Percentiles rank a stretch among this genome's conserved stretches.
phyloP scores from a whole-genome alignment of 169 alveolate genomes.

The Eimeria sp. region DNA sequence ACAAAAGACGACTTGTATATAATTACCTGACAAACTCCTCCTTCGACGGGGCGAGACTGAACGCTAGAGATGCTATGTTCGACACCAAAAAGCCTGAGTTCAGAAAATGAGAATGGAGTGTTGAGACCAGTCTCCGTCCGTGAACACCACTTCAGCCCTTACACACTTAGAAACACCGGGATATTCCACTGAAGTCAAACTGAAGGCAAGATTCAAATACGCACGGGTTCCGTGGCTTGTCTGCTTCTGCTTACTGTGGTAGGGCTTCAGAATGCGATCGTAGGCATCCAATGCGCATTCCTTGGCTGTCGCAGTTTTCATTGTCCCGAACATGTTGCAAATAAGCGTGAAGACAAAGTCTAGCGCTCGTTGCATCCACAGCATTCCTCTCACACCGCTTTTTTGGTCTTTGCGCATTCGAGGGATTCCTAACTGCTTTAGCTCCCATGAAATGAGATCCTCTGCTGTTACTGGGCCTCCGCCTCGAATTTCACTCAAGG shows the following conservation, averaged over 20 bases:
- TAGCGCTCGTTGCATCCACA: conserved; percentile 85
- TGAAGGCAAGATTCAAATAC: not conserved
- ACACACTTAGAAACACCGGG: not conserved
- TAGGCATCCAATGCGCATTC: conserved; percentile 82
- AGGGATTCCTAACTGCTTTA: conserved; percentile 60
- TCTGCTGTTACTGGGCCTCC: conserved; percentile 76
- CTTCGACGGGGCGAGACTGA: conserved; percentile 81
- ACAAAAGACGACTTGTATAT: not conserved
- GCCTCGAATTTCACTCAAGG: conserved; percentile 38
- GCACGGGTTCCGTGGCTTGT: too few relatives aligned
- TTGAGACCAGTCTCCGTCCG: not conserved
- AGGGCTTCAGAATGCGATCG: conserved; percentile 77
- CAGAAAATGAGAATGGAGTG: not conserved
- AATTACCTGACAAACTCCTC: conserved; percentile 76
- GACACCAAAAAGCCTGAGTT: conserved; percentile 84
- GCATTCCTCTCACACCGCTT: conserved; percentile 80
- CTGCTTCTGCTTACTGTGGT: conserved; percentile 80
- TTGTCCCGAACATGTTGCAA: conserved; percentile 67
- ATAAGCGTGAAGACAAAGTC: conserved; percentile 80
- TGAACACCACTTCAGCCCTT: not conserved
- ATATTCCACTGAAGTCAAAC: not conserved
- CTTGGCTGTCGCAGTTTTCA: conserved; percentile 72
- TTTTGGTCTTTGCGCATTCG: conserved; percentile 77
- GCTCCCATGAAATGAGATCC: conserved; percentile 50
- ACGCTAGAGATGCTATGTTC: conserved; percentile 81